Base-by-base conservation (phyloP, 139 green algal species). In the Tetraselmis chui region DNA sequence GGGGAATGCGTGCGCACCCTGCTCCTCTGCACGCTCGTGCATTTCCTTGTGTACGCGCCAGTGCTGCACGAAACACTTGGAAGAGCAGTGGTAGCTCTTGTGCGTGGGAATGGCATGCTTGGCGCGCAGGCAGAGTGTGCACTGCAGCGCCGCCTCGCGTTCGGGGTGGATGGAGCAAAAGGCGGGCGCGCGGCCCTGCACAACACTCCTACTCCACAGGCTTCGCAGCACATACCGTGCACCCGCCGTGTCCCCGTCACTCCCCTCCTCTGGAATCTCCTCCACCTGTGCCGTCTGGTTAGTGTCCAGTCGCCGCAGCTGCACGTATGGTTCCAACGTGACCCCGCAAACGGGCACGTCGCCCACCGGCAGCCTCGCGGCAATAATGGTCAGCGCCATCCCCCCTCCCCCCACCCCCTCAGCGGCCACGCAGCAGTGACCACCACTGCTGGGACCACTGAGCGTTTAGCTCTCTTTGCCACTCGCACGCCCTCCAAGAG, bases 11-110 rank as follows among this genome's bases (percentile, higher is more conserved):
- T 29, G 74, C 87, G 78, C 81, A 89, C 89, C 89, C 28, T 92
- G 92, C 29, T 84, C 79, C 24, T 85, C 85, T 27, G 75, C 80
- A 83, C 94, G 88, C 78, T 86, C 82, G 84, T 98, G 96, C 80
- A 98, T 93, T 67, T 96, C 91, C 29, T 89, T 91, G 89, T 99
- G 96, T 78, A 94, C 85, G 31, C 86, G 85, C 96, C 96, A 99
- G 86, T 96, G 90, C 81, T 88, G 88, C 76, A 88, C 86, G 29
- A 99, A 93, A 87, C 96, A 99, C 75, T 98, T 93, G 24, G 90
- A 78, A 23, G 87, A 91, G 93, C 96, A 99, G 85, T 98, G 94
- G 83, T 97, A 99, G 83, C 84, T 90, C 81, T 92, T 94, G 85
- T 86, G 83, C 89, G 30, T 27, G 77, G 81, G 28, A 24, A 87